Evolutionary conservation across 148 eudicot genomes (phyloP).

Genomic region (Fagopyrum tataricum): DNA sequence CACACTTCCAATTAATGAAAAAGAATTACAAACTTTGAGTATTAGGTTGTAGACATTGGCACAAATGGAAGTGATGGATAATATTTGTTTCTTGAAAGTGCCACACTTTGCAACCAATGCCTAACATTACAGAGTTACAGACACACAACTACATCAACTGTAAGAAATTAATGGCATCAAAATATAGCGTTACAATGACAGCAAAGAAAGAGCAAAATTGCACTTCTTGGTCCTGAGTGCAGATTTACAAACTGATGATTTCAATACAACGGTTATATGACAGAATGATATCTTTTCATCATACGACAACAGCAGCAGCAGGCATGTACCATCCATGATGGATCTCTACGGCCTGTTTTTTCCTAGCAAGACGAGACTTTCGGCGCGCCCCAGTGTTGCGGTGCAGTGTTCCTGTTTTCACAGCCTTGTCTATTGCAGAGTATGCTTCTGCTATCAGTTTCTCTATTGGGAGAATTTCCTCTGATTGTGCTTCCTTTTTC

Average conservation of each 20-base stretch:
- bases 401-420: slow-evolving; percentile 68
- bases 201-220: slow-evolving; percentile 5
- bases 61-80: no score
- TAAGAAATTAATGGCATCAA: background rate
- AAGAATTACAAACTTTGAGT: no score
- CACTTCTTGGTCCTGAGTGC: background rate
- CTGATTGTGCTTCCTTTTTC: slow-evolving; percentile 47
- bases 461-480: slow-evolving; percentile 62
- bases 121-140: no score
- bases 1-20: no score
- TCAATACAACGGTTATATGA: background rate
- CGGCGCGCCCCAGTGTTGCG: slow-evolving; percentile 81
- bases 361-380: slow-evolving; percentile 82
- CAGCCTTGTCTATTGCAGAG: slow-evolving; percentile 79
- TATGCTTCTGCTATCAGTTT: slow-evolving; percentile 76
- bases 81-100: no score
- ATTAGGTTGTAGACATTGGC: no score
- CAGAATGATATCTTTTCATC: background rate
- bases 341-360: slow-evolving; percentile 72
- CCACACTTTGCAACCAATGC: no score
- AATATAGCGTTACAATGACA: background rate
- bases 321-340: slow-evolving; percentile 88
- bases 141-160: no score
- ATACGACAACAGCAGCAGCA: slow-evolving; percentile 28
- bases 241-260: slow-evolving; percentile 6